phyloP scores from a whole-genome alignment of 768 basidiomycete species.

The Suillus brevipes region DNA sequence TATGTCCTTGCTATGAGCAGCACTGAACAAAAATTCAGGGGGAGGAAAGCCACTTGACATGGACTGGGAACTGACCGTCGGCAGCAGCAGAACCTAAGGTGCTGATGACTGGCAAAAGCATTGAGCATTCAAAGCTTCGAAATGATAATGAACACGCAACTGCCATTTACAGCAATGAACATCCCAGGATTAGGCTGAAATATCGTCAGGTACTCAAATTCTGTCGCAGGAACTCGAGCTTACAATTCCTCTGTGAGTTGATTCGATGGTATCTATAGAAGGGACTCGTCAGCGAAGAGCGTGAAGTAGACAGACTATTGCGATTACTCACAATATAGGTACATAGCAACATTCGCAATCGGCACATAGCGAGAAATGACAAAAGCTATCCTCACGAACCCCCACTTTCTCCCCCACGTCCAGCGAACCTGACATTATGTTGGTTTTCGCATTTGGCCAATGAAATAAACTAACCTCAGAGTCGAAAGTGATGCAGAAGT shows the following conservation, averaged over 20 bases:
- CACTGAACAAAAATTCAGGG: background rate
- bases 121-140: background rate
- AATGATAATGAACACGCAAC: background rate
- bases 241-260: background rate
- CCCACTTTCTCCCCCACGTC: conserved; percentile 21
- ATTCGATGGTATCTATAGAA: background rate
- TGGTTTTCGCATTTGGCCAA: background rate
- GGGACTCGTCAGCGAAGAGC: background rate
- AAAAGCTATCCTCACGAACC: conserved; percentile 20
- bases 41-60: background rate
- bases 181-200: background rate
- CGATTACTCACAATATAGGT: conserved; percentile 4
- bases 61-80: background rate
- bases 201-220: background rate
- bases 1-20: background rate
- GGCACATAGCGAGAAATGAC: conserved; percentile 23
- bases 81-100: background rate
- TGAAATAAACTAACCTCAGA: background rate
- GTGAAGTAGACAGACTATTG: background rate
- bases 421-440: conserved; percentile 16
- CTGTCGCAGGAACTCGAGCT: background rate
- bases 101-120: background rate
- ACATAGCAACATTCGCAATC: conserved; percentile 17
- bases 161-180: background rate
- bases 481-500: conserved; percentile 3